phyloP scores from a whole-genome alignment of 345 rosid genomes.

The Populus simonii region DNA sequence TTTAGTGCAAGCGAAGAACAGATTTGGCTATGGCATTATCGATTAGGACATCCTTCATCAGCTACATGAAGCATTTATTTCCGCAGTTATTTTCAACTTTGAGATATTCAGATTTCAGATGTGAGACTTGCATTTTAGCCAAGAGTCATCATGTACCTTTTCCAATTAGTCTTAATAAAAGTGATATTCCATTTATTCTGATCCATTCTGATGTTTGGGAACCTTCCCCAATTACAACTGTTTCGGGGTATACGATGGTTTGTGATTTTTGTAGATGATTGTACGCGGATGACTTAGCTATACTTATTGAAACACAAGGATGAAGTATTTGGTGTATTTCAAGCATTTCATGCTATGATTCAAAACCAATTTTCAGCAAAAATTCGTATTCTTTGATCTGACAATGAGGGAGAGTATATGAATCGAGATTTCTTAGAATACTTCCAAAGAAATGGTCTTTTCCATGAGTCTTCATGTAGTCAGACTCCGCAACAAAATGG shows the following conservation, averaged over 20 bases:
- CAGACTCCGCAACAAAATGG: neutral
- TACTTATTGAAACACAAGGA: no score
- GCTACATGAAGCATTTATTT: neutral
- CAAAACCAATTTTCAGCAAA: neutral
- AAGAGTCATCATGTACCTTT: neutral
- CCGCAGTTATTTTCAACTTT: no score
- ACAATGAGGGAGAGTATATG: neutral
- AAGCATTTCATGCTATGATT: neutral
- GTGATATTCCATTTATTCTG: no score
- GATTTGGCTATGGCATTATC: neutral
- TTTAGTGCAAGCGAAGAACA: neutral
- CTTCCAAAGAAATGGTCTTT: neutral
- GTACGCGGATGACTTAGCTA: no score
- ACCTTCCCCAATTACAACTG: no score
- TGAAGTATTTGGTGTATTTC: no score
- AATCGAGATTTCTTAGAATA: neutral
- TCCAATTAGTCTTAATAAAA: no score
- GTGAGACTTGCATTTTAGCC: neutral
- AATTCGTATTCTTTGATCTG: neutral
- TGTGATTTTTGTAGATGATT: no score
- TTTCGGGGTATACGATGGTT: no score
- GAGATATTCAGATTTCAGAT: neutral
- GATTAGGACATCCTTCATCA: neutral
- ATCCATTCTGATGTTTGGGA: no score
- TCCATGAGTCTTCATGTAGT: neutral